These are phyloP conservation scores for Nothophoma quercina DNA, from an alignment of 2,329 filamentous ascomycete genomes.

Conservation along the genomic window DNA sequence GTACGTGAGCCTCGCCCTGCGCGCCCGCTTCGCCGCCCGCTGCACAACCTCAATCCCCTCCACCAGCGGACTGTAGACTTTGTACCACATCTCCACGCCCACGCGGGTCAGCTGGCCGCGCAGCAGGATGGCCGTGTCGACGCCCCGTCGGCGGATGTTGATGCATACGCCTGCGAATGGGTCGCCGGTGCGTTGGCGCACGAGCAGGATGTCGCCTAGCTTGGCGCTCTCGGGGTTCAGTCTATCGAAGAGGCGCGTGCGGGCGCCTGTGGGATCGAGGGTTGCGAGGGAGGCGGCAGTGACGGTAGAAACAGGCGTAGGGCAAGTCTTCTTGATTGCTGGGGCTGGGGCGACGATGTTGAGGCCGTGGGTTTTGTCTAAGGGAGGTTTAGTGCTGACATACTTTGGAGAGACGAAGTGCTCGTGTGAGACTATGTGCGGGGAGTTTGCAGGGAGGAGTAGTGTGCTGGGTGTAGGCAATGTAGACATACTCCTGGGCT, in stretches of 20 bases:
- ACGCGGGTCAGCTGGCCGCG: constrained; percentile 86
- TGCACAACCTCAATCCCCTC: constrained; percentile 93
- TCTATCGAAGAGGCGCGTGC: constrained; percentile 80
- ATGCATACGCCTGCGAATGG: constrained; percentile 90
- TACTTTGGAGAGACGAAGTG: not conserved
- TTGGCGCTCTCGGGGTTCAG: constrained; percentile 80
- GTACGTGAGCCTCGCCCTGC: constrained; percentile 87
- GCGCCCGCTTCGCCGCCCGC: constrained; percentile 81
- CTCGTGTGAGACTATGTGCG: not conserved
- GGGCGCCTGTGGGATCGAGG: constrained; percentile 85
- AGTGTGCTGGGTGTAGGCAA: not conserved
- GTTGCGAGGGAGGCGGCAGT: constrained; percentile 72
- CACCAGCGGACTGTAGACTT: constrained; percentile 90
- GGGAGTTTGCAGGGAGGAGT: not conserved
- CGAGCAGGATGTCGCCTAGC: constrained; percentile 89
- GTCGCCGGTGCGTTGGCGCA: constrained; percentile 83
- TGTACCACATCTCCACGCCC: constrained; percentile 97
- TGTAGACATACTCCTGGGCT: constrained; percentile 16
- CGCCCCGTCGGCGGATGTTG: constrained; percentile 82
- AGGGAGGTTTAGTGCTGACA: constrained; percentile 3
- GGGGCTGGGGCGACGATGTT: constrained; percentile 61
- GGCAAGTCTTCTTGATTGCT: constrained; percentile 63
- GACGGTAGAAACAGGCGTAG: constrained; percentile 73
- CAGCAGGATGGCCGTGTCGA: constrained; percentile 87
- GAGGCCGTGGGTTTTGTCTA: constrained; percentile 46